These are phyloP conservation scores for Auricularia sp. DNA, from an alignment of 768 basidiomycete genomes.

Conservation along the genomic window DNA sequence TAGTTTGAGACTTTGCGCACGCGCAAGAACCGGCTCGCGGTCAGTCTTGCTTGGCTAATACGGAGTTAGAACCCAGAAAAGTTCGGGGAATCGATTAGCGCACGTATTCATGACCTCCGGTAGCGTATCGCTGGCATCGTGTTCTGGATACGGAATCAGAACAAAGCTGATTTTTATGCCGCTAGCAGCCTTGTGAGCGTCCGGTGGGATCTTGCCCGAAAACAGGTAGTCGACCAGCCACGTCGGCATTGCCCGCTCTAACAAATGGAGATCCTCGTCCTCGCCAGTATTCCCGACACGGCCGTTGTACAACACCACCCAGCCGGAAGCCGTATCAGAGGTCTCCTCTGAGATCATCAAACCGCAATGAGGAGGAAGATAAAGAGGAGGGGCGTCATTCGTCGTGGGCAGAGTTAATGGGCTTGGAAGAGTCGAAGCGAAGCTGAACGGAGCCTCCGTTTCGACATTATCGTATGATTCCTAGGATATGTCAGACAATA, in stretches of 20 bases:
- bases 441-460: background rate
- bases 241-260: conserved; percentile 67
- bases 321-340: conserved; percentile 39
- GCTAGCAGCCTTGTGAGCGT: conserved; percentile 25
- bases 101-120: conserved; percentile 83
- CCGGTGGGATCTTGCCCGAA: conserved; percentile 44
- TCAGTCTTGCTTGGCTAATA: conserved; percentile 74
- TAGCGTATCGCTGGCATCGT: conserved; percentile 49
- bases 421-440: conserved; percentile 21
- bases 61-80: background rate
- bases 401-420: conserved; percentile 51
- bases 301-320: conserved; percentile 69
- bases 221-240: conserved; percentile 89
- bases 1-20: conserved; percentile 77
- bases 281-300: conserved; percentile 47
- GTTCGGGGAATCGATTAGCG: conserved; percentile 22
- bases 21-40: conserved; percentile 77
- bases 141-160: conserved; percentile 62
- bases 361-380: conserved; percentile 48
- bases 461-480: background rate
- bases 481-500: background rate
- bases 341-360: conserved; percentile 76
- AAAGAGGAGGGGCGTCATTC: conserved; percentile 59
- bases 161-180: conserved; percentile 81
- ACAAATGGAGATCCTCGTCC: conserved; percentile 37